Conservation (phyloP, 306 rosid species). For the Dicorynia guianensis region DNA sequence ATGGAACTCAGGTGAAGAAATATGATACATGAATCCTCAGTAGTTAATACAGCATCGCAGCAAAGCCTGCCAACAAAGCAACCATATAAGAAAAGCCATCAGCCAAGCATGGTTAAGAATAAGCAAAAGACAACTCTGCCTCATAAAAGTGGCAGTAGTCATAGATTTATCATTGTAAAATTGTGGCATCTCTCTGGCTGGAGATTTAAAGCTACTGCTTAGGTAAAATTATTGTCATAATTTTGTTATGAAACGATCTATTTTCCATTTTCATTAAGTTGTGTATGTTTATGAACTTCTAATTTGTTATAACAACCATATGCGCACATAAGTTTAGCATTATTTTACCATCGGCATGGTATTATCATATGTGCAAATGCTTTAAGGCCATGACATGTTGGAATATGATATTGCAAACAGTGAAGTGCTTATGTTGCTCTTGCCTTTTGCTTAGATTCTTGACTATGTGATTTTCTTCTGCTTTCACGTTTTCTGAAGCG, state of each 20-base stretch:
- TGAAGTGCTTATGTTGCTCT: neutral
- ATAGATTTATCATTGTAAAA: neutral
- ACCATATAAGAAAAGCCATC: neutral
- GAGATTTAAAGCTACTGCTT: neutral
- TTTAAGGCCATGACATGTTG: neutral
- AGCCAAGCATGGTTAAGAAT: neutral
- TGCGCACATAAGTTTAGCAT: neutral
- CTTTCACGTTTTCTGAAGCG: no score
- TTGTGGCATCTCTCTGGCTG: neutral
- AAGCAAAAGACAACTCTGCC: neutral
- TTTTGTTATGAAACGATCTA: neutral
- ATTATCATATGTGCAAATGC: neutral
- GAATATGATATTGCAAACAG: neutral
- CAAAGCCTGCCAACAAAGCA: conserved; percentile 1
- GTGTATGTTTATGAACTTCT: neutral
- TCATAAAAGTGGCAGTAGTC: neutral
- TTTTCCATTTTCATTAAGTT: neutral
- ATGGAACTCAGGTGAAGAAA: conserved; percentile 7
- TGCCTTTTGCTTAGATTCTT: neutral
- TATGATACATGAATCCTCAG: neutral
- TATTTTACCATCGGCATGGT: neutral
- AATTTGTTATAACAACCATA: conserved; percentile 8
- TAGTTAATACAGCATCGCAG: neutral
- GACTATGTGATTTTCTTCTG: neutral
- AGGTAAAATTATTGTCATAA: no score